Percentiles rank a stretch among this genome's conserved stretches.
phyloP scores from a whole-genome alignment of 352 stramenopile species.

The Pythium brachiatum region DNA sequence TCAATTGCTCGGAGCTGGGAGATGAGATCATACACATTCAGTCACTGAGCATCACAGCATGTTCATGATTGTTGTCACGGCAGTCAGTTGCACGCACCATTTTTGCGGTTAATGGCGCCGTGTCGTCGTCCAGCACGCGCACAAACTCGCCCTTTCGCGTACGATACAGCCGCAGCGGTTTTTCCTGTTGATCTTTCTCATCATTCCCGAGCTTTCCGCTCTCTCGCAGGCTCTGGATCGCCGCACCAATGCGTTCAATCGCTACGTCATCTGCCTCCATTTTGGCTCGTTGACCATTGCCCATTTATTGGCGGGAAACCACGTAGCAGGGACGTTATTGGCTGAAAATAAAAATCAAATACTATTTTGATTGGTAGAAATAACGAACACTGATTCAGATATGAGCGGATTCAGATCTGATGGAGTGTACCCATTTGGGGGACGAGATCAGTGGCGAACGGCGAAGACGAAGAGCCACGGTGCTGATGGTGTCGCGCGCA shows the following conservation, averaged over 20 bases:
- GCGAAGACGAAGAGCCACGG: neutral
- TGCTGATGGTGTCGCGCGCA: neutral
- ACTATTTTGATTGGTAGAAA: neutral
- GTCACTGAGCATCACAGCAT: constrained; percentile 1
- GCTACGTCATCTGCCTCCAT: constrained; percentile 17
- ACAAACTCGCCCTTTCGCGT: constrained; percentile 46
- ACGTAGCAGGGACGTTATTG: neutral
- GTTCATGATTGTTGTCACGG: constrained; percentile 5
- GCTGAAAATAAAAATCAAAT: neutral
- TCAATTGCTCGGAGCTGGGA: constrained; percentile 47
- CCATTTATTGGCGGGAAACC: constrained; percentile 1
- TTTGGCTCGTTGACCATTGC: constrained; percentile 1
- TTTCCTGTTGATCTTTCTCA: neutral
- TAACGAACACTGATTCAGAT: neutral
- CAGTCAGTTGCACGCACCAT: constrained; percentile 36
- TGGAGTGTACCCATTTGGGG: neutral
- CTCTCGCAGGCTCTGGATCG: constrained; percentile 14
- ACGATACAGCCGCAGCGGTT: constrained; percentile 41
- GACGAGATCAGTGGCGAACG: neutral
- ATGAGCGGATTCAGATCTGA: neutral
- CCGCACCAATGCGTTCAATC: constrained; percentile 23
- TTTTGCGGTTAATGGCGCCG: constrained; percentile 47
- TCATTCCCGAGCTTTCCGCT: neutral
- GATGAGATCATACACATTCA: neutral
- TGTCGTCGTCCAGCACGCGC: constrained; percentile 53